These are phyloP conservation scores for Eragrostis curvula DNA, from an alignment of 176 grass and related monocot genomes.

Conservation along the genomic window DNA sequence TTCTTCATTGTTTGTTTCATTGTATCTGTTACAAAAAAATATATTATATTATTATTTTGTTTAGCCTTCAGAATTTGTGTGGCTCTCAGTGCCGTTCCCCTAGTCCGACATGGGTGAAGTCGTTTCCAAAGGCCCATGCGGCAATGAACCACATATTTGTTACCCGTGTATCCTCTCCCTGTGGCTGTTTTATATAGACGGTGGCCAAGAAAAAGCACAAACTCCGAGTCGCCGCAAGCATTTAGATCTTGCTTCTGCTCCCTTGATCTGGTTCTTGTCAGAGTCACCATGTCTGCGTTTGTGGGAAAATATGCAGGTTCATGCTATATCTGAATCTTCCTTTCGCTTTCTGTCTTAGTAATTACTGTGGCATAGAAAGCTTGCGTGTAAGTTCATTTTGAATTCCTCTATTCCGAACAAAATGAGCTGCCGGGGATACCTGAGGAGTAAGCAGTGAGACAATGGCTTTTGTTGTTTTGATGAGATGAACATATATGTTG, in stretches of 20 bases:
- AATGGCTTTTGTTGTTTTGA: too few relatives aligned
- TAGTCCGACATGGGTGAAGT: slow-evolving; percentile 49
- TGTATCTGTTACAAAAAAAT: too few relatives aligned
- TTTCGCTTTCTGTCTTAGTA: background rate
- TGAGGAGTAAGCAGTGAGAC: too few relatives aligned
- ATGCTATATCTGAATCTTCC: background rate
- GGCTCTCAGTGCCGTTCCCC: slow-evolving; percentile 28
- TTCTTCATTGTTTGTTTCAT: too few relatives aligned
- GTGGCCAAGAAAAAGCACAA: slow-evolving; percentile 4
- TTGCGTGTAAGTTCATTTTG: background rate
- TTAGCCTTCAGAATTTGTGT: slow-evolving; percentile 36
- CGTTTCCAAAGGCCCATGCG: background rate
- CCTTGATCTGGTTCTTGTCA: slow-evolving; percentile 11
- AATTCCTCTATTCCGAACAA: too few relatives aligned
- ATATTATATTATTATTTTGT: too few relatives aligned
- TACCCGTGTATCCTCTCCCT: slow-evolving; percentile 20
- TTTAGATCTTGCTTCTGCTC: slow-evolving; percentile 50
- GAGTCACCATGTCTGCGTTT: slow-evolving; percentile 87
- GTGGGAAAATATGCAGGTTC: slow-evolving; percentile 92
- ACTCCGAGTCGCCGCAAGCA: slow-evolving; percentile 32
- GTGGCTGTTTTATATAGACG: slow-evolving; percentile 40
- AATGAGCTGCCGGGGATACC: too few relatives aligned
- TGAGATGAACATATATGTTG: too few relatives aligned
- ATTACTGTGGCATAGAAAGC: background rate
- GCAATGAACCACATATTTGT: slow-evolving; percentile 27